Percentiles rank a stretch among this genome's conserved stretches.
phyloP scores from a whole-genome alignment of 495 filamentous ascomycete genomes.

The Xylaria scruposa region DNA sequence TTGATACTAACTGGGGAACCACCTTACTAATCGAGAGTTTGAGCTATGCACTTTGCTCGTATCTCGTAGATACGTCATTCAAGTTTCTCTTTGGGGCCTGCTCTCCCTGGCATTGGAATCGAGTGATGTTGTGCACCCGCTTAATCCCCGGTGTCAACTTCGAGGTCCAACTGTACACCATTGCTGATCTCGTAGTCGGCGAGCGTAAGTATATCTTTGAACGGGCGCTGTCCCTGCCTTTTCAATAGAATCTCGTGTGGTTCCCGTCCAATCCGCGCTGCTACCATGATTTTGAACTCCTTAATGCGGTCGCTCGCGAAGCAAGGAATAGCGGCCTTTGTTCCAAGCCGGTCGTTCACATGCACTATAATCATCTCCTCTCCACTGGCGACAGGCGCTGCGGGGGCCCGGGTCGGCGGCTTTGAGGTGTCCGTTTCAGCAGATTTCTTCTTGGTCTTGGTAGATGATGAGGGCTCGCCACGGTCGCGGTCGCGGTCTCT shows the following conservation, averaged over 20 bases:
- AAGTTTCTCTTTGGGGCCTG: background rate
- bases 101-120: background rate
- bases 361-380: constrained; percentile 92
- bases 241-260: constrained; percentile 91
- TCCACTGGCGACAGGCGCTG: constrained; percentile 41
- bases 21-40: constrained; percentile 4
- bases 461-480: constrained; percentile 33
- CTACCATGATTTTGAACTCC: constrained; percentile 89
- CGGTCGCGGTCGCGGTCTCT: constrained; percentile 44
- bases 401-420: constrained; percentile 37
- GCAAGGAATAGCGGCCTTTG: constrained; percentile 88
- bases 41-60: background rate
- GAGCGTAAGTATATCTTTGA: constrained; percentile 85
- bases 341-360: constrained; percentile 90
- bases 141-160: constrained; percentile 81
- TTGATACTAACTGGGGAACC: constrained; percentile 20
- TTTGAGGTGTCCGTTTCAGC: constrained; percentile 38
- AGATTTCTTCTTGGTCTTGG: constrained; percentile 35
- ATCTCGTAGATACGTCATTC: background rate
- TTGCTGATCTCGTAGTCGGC: constrained; percentile 90
- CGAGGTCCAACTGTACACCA: constrained; percentile 88
- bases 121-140: background rate
- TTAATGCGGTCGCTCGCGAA: constrained; percentile 80
- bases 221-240: constrained; percentile 87
- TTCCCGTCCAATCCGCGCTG: constrained; percentile 82